A percentile compares a stretch with the other conserved stretches of the same genome.
Evolutionary conservation across 768 basidiomycete species (phyloP).

Genomic region (Scleroderma citrinum): DNA sequence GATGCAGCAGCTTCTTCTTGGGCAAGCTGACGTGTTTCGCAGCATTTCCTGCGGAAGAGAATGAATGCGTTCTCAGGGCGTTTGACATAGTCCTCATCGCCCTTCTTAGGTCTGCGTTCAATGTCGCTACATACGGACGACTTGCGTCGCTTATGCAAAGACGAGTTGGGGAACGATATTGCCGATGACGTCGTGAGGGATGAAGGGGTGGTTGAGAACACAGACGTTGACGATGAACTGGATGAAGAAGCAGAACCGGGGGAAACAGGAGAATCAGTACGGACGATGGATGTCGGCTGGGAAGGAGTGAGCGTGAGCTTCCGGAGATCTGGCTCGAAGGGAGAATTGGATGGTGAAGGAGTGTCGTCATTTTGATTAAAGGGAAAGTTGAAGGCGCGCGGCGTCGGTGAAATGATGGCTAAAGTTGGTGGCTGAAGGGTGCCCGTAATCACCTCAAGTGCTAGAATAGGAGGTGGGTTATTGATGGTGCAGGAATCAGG

Average conservation of each 20-base stretch:
- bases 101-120: constrained; percentile 52
- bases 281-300: constrained; percentile 31
- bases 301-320: constrained; percentile 41
- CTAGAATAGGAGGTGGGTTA: constrained; percentile 30
- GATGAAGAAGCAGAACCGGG: constrained; percentile 11
- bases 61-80: constrained; percentile 84
- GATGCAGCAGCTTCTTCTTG: constrained; percentile 39
- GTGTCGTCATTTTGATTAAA: constrained; percentile 35
- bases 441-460: constrained; percentile 74
- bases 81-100: constrained; percentile 80
- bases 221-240: constrained; percentile 37
- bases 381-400: constrained; percentile 45
- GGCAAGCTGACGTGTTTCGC: constrained; percentile 60
- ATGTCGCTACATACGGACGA: constrained; percentile 40
- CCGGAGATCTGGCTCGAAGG: constrained; percentile 67
- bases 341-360: constrained; percentile 63
- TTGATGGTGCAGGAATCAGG: not conserved
- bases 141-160: constrained; percentile 48
- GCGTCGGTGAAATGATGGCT: constrained; percentile 56
- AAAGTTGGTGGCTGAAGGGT: constrained; percentile 48
- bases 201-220: constrained; percentile 36
- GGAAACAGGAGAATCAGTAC: constrained; percentile 39
- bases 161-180: constrained; percentile 29
- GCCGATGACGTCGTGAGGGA: constrained; percentile 18
- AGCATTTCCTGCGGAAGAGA: constrained; percentile 74